Evolutionary conservation across 371 early-diverging fungal species (phyloP), one percentile per base, ranked within the genome.

Genomic region (Mucor plumbeus): DNA sequence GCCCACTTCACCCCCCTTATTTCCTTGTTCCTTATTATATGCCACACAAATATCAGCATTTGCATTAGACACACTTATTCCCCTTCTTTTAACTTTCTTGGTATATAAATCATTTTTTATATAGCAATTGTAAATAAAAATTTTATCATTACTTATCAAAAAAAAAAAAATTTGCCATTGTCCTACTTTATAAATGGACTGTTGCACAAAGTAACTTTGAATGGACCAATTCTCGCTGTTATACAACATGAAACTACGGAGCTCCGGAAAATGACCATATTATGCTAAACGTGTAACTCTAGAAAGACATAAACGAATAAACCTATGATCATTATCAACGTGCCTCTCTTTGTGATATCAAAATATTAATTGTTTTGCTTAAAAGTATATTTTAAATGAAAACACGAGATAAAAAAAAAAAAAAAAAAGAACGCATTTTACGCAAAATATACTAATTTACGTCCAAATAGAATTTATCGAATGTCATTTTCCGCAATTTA

Each of bases 261-360:
- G 33, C 43, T 43, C 47, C 61, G 61, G 61, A 61, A 47, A 47
- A 61, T 61, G 61, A 35, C 61, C 61, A 55, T 55, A 35, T 55
- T 55, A 14, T 35, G 55, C 15, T 7, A n/a, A 55, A 55, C 34
- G 35, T 34, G 55, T 55, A 34, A 55, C 35, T 50, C 7, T 26
- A 50, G 50, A 19, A 8, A 50, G 26, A 13, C 21, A 21, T 50
- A 21, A 50, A 26, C 21, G 17, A 50, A 19, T 26, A 50, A 5
- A 50, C 19, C 10, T 15, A 50, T 21, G n/a, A 21, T 10, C 48
- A 19, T 1, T 48, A 8, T 10, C 21, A 50, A 50, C 50, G 11
- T 50, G 50, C 11, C 21, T 21, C 3, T 21, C 5, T n/a, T n/a
- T 26, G 19, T 19, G 11, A 26, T 50, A 10, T 26, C 0, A 5